phyloP scores from a whole-genome alignment of 2,329 filamentous ascomycete species.

The Byssoonygena ceratinophila region DNA sequence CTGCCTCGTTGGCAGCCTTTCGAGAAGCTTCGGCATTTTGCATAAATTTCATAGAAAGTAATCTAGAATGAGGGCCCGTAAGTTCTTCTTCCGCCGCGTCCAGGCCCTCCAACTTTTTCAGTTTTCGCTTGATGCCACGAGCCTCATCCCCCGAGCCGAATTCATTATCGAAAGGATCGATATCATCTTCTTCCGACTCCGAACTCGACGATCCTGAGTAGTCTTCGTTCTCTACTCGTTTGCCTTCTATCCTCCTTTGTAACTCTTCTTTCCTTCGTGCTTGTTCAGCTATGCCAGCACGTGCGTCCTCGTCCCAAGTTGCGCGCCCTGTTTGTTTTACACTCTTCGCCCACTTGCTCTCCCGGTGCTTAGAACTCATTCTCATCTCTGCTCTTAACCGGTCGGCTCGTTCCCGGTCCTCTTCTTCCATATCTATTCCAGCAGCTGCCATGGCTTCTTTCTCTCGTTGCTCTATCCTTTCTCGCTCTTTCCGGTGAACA shows the following conservation, averaged over 20 bases:
- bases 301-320: conserved; percentile 80
- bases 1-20: conserved; percentile 70
- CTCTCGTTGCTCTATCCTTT: conserved; percentile 49
- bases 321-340: conserved; percentile 67
- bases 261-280: conserved; percentile 73
- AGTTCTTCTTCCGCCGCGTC: conserved; percentile 29
- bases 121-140: conserved; percentile 31
- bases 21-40: conserved; percentile 69
- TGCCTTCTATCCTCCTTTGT: conserved; percentile 66
- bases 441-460: conserved; percentile 48
- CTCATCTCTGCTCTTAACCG: conserved; percentile 69
- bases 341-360: conserved; percentile 87
- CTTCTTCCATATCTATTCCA: conserved; percentile 51
- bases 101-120: conserved; percentile 39
- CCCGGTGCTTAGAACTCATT: conserved; percentile 73
- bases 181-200: conserved; percentile 50
- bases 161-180: conserved; percentile 46
- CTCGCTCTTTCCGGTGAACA: conserved; percentile 71
- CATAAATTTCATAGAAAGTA: conserved; percentile 92
- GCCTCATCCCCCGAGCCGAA: conserved; percentile 28
- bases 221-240: conserved; percentile 50
- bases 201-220: conserved; percentile 44
- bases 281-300: conserved; percentile 67
- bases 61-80: conserved; percentile 48
- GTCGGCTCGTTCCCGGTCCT: conserved; percentile 57